Evolutionary conservation across 2,329 filamentous ascomycete genomes (phyloP).

Genomic region (Ampelomyces quisqualis): DNA sequence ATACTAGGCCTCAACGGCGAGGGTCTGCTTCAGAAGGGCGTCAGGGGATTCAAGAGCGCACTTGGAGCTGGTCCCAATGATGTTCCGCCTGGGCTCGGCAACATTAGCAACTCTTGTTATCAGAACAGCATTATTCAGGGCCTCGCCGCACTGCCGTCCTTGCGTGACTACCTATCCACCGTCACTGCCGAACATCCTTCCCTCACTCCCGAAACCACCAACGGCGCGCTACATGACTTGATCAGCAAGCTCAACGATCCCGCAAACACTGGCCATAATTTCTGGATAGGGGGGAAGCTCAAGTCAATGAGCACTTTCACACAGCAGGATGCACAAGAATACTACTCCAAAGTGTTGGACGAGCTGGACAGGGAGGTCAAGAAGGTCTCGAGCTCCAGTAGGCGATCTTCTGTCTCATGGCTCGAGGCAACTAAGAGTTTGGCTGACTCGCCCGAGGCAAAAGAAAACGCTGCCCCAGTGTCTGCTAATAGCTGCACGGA

Average conservation of each 20-base stretch:
- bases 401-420: constrained; percentile 41
- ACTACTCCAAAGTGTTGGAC: constrained; percentile 86
- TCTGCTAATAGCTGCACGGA: no score
- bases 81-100: constrained; percentile 68
- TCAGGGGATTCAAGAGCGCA: constrained; percentile 41
- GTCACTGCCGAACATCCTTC: constrained; percentile 36
- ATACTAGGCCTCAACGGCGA: constrained; percentile 44
- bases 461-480: constrained; percentile 4
- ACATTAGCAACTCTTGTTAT: constrained; percentile 94
- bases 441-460: constrained; percentile 14
- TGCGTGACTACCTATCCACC: constrained; percentile 63
- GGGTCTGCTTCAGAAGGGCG: constrained; percentile 40
- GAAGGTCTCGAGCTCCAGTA: constrained; percentile 48
- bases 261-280: constrained; percentile 68
- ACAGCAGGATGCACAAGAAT: constrained; percentile 97
- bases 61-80: constrained; percentile 34
- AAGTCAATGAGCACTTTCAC: constrained; percentile 95
- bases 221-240: constrained; percentile 61
- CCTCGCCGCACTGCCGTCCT: constrained; percentile 70
- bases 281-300: constrained; percentile 79
- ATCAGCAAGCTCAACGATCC: constrained; percentile 69
- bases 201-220: constrained; percentile 49
- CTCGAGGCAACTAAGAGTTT: constrained; percentile 28
- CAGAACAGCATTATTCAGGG: constrained; percentile 92
- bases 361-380: constrained; percentile 76